phyloP scores from a whole-genome alignment of 225 moss, liverwort and hornwort genomes.

The Sphagnum contortum region DNA sequence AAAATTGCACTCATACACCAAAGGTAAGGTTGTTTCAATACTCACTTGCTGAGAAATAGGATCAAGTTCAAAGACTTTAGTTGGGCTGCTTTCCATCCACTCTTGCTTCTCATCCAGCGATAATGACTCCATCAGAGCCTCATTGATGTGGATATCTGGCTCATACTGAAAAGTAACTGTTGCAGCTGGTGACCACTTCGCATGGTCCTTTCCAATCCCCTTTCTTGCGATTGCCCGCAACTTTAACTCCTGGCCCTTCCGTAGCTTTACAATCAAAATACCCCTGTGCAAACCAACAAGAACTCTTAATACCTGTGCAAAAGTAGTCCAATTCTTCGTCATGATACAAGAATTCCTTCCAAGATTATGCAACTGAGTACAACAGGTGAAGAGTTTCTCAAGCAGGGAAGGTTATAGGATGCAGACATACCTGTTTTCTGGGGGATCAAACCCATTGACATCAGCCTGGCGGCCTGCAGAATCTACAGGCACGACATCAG shows the following conservation, averaged over 20 bases:
- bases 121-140: constrained; percentile 84
- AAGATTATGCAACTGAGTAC: too few relatives aligned
- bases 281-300: constrained; percentile 37
- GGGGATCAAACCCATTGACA: constrained; percentile 56
- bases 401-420: too few relatives aligned
- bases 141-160: constrained; percentile 93
- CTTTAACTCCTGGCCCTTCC: constrained; percentile 92
- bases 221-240: constrained; percentile 89
- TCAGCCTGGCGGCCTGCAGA: constrained; percentile 44
- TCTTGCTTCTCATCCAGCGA: constrained; percentile 82
- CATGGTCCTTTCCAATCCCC: constrained; percentile 95
- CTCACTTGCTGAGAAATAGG: constrained; percentile 75
- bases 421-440: constrained; percentile 40
- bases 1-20: too few relatives aligned
- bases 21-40: too few relatives aligned
- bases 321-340: too few relatives aligned
- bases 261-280: constrained; percentile 82
- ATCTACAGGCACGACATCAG: constrained; percentile 63
- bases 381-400: too few relatives aligned
- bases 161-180: constrained; percentile 94
- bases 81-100: constrained; percentile 98
- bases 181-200: constrained; percentile 96
- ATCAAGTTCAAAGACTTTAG: constrained; percentile 92
- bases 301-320: too few relatives aligned
- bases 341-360: too few relatives aligned